Evolutionary conservation across 192 early-diverging fungal species (phyloP), one percentile per base, ranked within the genome.

Genomic region (Podila verticillata): DNA sequence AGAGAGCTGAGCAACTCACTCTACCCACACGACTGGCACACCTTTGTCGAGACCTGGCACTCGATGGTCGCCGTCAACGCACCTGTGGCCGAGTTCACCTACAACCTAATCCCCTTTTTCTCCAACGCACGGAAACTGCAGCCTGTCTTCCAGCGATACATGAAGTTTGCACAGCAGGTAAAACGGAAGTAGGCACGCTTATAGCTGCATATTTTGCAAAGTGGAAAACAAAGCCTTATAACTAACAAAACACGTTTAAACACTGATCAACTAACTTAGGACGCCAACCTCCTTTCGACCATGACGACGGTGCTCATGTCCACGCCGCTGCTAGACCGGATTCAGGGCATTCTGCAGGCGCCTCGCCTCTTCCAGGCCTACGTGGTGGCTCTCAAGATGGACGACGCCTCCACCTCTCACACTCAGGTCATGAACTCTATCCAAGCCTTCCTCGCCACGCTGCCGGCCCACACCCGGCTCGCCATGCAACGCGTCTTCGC

Each of bases 51-150:
- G 59, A 68, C 77, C 36, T 67, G 74, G 63, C 65, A 72, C 49
- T 72, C 79, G 17, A 64, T 84, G 65, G 73, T 81, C 22, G 70
- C 72, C 17, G 72, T 81, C 19, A 70, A 75, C 54, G 82, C 74
- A 22, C 79, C 83, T 8, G 19, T 78, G 3, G 56, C 68, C 10
- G 79, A 75, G 48, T 69, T 82, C 30, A 62, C 74, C 62, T 70
- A 70, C 66, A 84, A 82, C 66, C 74, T 84, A 19, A 59, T 78
- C 6, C 83, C 79, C n/a, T 82, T 77, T 60, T 84, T 84, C 64
- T 72, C 79, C 26, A 65, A 69, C 13, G 71, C 80, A 54, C 68
- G 62, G 15, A 44, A 59, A 8, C 74, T 84, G 4, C 44, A 82
- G n/a, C 75, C 74, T 8, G 75, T 72, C 28, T 84, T 84, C 65